A percentile compares a stretch with the other conserved stretches of the same genome.
Conservation (phyloP, 2,329 filamentous ascomycete genomes). For the Neopestalotiopsis rosae region DNA sequence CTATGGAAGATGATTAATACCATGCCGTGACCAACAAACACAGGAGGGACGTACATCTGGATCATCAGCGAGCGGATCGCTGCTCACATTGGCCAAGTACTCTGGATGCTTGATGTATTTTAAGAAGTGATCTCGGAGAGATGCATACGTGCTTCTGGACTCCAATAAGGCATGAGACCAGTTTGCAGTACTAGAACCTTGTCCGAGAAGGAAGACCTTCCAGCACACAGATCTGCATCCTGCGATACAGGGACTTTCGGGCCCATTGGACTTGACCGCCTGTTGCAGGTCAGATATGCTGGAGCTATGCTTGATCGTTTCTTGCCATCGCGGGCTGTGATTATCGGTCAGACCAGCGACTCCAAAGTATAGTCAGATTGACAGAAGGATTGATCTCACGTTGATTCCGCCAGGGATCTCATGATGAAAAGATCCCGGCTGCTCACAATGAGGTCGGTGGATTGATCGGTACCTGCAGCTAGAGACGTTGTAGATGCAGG, state of each 20-base stretch:
- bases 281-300: constrained; percentile 67
- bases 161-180: constrained; percentile 74
- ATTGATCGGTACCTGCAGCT: constrained; percentile 10
- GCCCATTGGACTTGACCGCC: constrained; percentile 65
- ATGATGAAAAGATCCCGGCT: not conserved
- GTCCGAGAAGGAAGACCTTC: constrained; percentile 89
- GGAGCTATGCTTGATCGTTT: constrained; percentile 62
- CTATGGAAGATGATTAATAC: constrained; percentile 49
- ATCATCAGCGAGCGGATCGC: constrained; percentile 89
- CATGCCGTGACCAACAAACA: not conserved
- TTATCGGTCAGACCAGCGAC: constrained; percentile 9
- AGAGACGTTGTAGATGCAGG: not conserved
- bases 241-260: constrained; percentile 67
- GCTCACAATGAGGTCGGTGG: not conserved
- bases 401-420: constrained; percentile 19
- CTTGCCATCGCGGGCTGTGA: constrained; percentile 69
- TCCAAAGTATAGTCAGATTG: not conserved
- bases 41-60: constrained; percentile 48
- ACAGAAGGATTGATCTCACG: constrained; percentile 35
- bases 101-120: constrained; percentile 86
- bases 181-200: constrained; percentile 64
- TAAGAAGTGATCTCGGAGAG: constrained; percentile 75
- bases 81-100: constrained; percentile 70
- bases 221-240: constrained; percentile 88
- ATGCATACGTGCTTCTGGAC: constrained; percentile 75